Conservation (phyloP, 768 basidiomycete species). For the Trametes cingulata region DNA sequence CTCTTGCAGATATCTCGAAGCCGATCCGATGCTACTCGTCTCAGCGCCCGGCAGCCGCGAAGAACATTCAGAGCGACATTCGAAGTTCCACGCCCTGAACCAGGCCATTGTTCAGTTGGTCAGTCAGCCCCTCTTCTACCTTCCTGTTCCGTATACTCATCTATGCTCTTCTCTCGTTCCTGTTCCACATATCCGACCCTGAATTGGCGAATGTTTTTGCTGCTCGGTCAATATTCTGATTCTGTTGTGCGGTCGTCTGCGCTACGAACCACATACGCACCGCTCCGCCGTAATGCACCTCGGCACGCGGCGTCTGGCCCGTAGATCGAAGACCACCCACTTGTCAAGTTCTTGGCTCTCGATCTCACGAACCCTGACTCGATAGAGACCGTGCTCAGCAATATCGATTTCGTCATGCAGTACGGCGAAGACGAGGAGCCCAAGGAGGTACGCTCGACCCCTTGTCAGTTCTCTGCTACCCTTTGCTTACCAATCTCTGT, state of each 20-base stretch:
- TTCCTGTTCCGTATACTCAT: conserved; percentile 3
- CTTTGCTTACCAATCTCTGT: background rate
- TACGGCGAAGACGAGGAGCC: conserved; percentile 99
- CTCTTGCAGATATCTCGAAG: conserved; percentile 77
- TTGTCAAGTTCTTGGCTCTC: conserved; percentile 95
- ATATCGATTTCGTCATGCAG: conserved; percentile 98
- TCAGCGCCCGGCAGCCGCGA: conserved; percentile 55
- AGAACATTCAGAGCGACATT: conserved; percentile 58
- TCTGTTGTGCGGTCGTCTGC: background rate
- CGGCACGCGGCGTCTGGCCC: conserved; percentile 5
- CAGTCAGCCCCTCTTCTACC: conserved; percentile 31
- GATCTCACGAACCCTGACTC: conserved; percentile 91
- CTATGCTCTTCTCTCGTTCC: background rate
- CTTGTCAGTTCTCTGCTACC: background rate
- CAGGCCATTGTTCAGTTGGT: conserved; percentile 95
- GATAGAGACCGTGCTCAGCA: conserved; percentile 86
- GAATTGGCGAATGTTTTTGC: background rate
- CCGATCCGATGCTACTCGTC: conserved; percentile 86
- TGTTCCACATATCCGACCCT: background rate
- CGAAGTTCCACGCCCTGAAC: conserved; percentile 91
- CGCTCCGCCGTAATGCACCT: background rate
- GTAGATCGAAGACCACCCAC: conserved; percentile 97
- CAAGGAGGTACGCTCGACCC: conserved; percentile 63
- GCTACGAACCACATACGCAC: background rate
- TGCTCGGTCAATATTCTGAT: background rate